phyloP scores from a whole-genome alignment of 2,329 filamentous ascomycete genomes.

The Fusarium sambucinum region DNA sequence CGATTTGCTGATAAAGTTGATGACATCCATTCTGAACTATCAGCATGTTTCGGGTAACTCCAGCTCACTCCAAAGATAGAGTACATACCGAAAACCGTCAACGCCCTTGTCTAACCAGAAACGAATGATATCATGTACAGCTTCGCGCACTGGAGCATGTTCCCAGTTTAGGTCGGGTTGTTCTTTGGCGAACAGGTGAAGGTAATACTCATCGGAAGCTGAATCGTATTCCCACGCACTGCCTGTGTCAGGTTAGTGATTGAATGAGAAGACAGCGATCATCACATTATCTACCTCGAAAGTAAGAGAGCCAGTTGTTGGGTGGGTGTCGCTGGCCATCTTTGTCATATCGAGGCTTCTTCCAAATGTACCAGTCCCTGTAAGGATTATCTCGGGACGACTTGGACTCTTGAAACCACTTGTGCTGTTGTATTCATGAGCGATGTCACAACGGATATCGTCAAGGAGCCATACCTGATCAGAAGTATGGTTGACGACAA shows the following conservation, averaged over 20 bases:
- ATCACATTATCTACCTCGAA: constrained; percentile 54
- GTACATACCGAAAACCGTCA: constrained; percentile 67
- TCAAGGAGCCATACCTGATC: constrained; percentile 16
- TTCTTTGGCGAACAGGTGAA: constrained; percentile 75
- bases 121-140: constrained; percentile 70
- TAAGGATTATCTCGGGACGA: constrained; percentile 69
- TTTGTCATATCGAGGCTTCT: constrained; percentile 59
- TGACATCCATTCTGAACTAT: constrained; percentile 66
- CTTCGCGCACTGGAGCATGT: constrained; percentile 71
- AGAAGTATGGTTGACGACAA: constrained; percentile 84
- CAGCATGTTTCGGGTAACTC: rapidly evolving
- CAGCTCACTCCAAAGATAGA: too few relatives aligned
- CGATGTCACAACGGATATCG: background rate
- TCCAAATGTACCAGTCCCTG: constrained; percentile 72
- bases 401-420: constrained; percentile 71
- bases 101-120: constrained; percentile 81
- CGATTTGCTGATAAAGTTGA: constrained; percentile 74
- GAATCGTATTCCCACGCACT: constrained; percentile 41
- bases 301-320: constrained; percentile 75
- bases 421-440: constrained; percentile 16
- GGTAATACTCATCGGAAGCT: constrained; percentile 74
- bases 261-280: constrained; percentile 61
- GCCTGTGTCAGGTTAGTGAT: background rate
- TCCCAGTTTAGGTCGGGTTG: constrained; percentile 87
- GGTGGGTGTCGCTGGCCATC: constrained; percentile 72